Evolutionary conservation across 495 filamentous ascomycete genomes (phyloP), one percentile per base, ranked within the genome.

Genomic region (Aspergillus cavernicola): DNA sequence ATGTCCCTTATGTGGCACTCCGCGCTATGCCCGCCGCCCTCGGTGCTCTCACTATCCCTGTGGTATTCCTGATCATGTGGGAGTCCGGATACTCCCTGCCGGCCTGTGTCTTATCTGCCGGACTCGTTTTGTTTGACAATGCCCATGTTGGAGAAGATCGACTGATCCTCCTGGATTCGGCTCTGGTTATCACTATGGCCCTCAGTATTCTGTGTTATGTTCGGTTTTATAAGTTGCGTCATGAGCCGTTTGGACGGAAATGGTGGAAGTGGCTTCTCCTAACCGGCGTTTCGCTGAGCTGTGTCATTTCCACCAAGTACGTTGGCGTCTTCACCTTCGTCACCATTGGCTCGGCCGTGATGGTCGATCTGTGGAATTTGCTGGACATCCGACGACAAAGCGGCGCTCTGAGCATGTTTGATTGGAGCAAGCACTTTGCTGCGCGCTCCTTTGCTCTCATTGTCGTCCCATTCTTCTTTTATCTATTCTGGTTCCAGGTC

Each of bases 221-320:
- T 63, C 89, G 90, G 36, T 99, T 99, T 78, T 97, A 97, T 78
- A 99, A 97, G 80, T 73, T 95, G 55, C 83, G 93, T 45, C 90
- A 97, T 61, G 79, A 87, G 49, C 80, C 93, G 4, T 98, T 98
- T 65, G 80, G 85, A 13, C 83, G 90, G 43, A 97, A 97, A 67
- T 98, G 93, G 93, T 98, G 93, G 93, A 98, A 98, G 69, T 98
- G 93, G 93, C 80, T 98, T 28, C 83, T 98, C 44, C 72, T 97
- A 61, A 98, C 93, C 13, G 93, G 93, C 39, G 88, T 98, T 63
- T 85, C 86, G 40, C 78, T 98, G 63, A 96, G 90, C 63, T 97
- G 93, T 69, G 95, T 96, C 64, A 97, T 98, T 60, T 97, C 93
- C 16, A 96, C 89, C 65, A 98, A 98, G 72, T 97, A 97, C 60